Evolutionary conservation across 2,329 filamentous ascomycete genomes (phyloP), one percentile per base, ranked within the genome.

Genomic region (Penicillium sp.): DNA sequence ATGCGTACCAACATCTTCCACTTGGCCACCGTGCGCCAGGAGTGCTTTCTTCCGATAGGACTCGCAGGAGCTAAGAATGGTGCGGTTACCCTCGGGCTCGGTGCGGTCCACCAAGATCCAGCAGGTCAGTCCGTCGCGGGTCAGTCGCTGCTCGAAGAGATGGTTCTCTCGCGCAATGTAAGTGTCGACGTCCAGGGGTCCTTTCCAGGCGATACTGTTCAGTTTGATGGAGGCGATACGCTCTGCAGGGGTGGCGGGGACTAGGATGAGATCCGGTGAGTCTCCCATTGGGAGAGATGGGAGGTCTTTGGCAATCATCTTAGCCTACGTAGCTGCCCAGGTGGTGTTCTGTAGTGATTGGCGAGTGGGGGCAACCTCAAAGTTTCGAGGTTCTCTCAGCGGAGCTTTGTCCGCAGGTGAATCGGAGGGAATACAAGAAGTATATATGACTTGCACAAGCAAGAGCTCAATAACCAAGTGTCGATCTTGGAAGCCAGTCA

Each of bases 1-100:
- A 68, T 95, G 84, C 13, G 81, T 80, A 8, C 69, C 47, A 8
- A 75, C 72, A 35, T 77, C 74, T 57, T 85, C 79, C 22, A 85
- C 59, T 9, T 58, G 75, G 69, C 77, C 76, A 55, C 74, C 73
- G 20, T 79, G 69, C 1, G 69, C 69, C 2, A 71, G 64, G 11
- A 72, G 57, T 2, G 70, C 70, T 23, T 58, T 64, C 52, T 74
- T 73, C 20, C 60, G 62, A 44, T 70, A 69, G 2, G 77, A 78
- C 60, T 84, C 81, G 60, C 81, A 84, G 37, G 78, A 78, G 37
- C 76, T 75, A 6, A 84, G 67, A 16, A 81, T 75, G 10, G 63
- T 69, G 42, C 77, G 50, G 49, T 65, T 36, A 45, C 67, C 61
- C 59, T 69, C 59, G 56, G 65, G 55, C 34, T 70, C 56, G 35